Conservation (phyloP, 2,329 filamentous ascomycete species). For the Didymella exigua region DNA sequence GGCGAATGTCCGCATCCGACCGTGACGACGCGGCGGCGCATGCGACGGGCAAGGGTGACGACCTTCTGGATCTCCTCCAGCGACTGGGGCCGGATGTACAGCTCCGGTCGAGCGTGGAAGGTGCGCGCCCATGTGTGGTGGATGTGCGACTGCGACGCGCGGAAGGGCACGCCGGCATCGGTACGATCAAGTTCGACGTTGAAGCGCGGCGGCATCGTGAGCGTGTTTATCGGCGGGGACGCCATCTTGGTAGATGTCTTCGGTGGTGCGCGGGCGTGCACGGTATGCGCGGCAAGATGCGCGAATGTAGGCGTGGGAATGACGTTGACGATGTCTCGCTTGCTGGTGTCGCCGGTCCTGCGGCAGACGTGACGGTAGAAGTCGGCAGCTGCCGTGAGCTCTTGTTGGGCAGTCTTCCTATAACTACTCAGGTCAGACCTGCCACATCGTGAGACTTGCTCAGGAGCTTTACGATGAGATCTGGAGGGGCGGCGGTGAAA, state of each 20-base stretch:
- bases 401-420: not conserved
- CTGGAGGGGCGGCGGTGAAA: slow-evolving; percentile 10
- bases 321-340: slow-evolving; percentile 18
- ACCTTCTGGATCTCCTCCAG: slow-evolving; percentile 82
- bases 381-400: not conserved
- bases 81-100: slow-evolving; percentile 84
- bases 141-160: slow-evolving; percentile 70
- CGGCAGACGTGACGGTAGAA: not conserved
- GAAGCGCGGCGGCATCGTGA: slow-evolving; percentile 50
- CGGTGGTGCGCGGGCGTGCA: not conserved
- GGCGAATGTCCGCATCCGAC: slow-evolving; percentile 94
- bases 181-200: slow-evolving; percentile 62
- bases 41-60: slow-evolving; percentile 78
- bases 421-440: not conserved
- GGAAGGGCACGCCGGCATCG: slow-evolving; percentile 73
- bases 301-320: slow-evolving; percentile 5
- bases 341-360: slow-evolving; percentile 13
- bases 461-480: not conserved
- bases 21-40: slow-evolving; percentile 79
- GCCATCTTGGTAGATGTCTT: slow-evolving; percentile 7
- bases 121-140: slow-evolving; percentile 96
- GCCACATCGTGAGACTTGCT: not conserved
- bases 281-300: not conserved
- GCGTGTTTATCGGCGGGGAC: slow-evolving; percentile 29
- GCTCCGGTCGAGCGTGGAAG: slow-evolving; percentile 85